Evolutionary conservation across 148 eudicot genomes (phyloP).

Genomic region (Euryodendron excelsum): DNA sequence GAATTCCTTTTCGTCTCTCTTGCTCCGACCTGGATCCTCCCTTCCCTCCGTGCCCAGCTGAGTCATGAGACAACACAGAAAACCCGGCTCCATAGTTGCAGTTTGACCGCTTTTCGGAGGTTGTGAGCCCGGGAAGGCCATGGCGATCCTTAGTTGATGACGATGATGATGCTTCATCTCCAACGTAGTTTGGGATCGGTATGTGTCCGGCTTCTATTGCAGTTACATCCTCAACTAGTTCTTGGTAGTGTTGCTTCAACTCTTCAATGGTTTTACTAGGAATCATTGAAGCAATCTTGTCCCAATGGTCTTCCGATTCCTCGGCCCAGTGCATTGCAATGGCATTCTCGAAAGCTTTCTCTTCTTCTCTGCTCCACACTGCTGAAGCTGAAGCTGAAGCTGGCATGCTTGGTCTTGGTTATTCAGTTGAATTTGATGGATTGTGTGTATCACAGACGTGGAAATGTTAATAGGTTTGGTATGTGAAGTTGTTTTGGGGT

Average conservation of each 20-base stretch:
- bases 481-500: background rate
- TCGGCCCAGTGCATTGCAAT: slow-evolving; percentile 54
- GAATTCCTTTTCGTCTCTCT: slow-evolving; percentile 81
- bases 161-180: slow-evolving; percentile 43
- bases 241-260: slow-evolving; percentile 57
- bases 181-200: slow-evolving; percentile 56
- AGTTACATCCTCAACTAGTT: slow-evolving; percentile 57
- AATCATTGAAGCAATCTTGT: slow-evolving; percentile 52
- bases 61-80: slow-evolving; percentile 35
- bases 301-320: slow-evolving; percentile 48
- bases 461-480: slow-evolving; percentile 10
- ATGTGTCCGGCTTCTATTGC: slow-evolving; percentile 72
- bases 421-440: no score
- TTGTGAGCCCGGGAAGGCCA: background rate
- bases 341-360: slow-evolving; percentile 74
- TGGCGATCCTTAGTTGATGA: slow-evolving; percentile 27
- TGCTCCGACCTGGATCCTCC: slow-evolving; percentile 60
- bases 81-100: slow-evolving; percentile 39
- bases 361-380: slow-evolving; percentile 75
- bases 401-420: slow-evolving; percentile 30
- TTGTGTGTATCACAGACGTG: background rate
- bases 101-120: slow-evolving; percentile 20
- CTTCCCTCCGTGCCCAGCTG: slow-evolving; percentile 37
- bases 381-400: slow-evolving; percentile 22
- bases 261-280: slow-evolving; percentile 57